Base-by-base conservation (phyloP, 129 eudicot species). In the Flaveria trinervia region DNA sequence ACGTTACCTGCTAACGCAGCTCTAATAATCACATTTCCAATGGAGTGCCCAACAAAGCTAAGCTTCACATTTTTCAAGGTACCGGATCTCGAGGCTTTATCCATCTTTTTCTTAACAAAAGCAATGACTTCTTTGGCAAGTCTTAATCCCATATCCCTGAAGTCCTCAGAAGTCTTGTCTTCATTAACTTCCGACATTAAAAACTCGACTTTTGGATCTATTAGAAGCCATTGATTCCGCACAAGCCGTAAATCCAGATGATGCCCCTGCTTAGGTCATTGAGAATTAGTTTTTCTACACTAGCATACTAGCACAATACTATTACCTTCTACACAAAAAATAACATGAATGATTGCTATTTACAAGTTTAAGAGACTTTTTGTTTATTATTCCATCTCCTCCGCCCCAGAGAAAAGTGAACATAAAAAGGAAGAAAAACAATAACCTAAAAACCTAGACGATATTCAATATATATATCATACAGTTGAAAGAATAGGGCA, bases 11-110 rank as follows among this genome's bases (percentile, higher is more conserved):
- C 81, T 59, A 95, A 78, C 25, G 99, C 99, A 9, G 99, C 83
- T 85, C 99, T 82, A 71, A 95, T 76, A 45, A 95, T 95, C 79
- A 95, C 88, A 55, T 95, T 95, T 78, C 99, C 99, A 80, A 95
- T 95, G 59, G 99, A 95, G 80, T 95, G 99, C 77, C 99, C 99
- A 20, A 95, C 96, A 85, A 95, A 95, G 81, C 99, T 95, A 55
- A 95, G 89, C 82, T 95, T 91, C 18, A 95, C 93, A 52, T 76
- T 85, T 75, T 83, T 86, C 72, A 95, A 79, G 81, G 51, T 73
- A 60, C 94, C 96, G 8, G 97, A 86, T 83, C 93, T 87, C 13
- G 97, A 91, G 57, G 66, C 90, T 84, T 86, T 95, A 82, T 95
- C 99, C 99, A 95, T 89, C 81, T 95, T 95, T 90, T 95, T 95